Evolutionary conservation across 805 yeast species (phyloP).

Genomic region (Yarrowia hollandica): DNA sequence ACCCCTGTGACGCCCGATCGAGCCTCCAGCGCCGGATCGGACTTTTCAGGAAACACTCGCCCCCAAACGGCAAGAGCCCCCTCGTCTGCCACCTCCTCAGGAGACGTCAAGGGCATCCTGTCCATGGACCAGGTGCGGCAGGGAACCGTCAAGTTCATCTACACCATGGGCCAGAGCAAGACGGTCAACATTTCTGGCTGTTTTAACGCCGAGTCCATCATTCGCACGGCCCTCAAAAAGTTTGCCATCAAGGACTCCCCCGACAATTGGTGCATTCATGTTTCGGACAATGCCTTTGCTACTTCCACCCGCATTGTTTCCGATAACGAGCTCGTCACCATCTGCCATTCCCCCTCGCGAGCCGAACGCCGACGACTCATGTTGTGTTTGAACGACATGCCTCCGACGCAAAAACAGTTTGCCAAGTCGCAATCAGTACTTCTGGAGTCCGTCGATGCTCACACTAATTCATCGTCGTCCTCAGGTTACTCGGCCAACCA

Average conservation of each 20-base stretch:
- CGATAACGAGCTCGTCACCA: constrained; percentile 78
- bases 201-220: constrained; percentile 76
- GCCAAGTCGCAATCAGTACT: constrained; percentile 37
- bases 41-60: not conserved
- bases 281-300: constrained; percentile 57
- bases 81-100: not conserved
- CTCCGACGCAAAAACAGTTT: constrained; percentile 50
- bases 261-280: constrained; percentile 48
- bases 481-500: constrained; percentile 12
- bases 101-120: constrained; percentile 38
- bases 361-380: constrained; percentile 69
- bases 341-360: constrained; percentile 74
- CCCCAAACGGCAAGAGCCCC: not conserved
- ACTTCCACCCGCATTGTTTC: constrained; percentile 52
- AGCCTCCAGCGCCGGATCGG: not conserved
- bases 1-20: constrained; percentile 2
- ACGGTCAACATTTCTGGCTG: constrained; percentile 74
- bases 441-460: constrained; percentile 30
- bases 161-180: constrained; percentile 71
- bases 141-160: constrained; percentile 61
- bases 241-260: constrained; percentile 42
- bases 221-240: constrained; percentile 62
- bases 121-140: constrained; percentile 43
- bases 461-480: not conserved
- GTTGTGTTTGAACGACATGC: constrained; percentile 61